Evolutionary conservation across 805 yeast species (phyloP).

Genomic region (Candida tammaniensis): DNA sequence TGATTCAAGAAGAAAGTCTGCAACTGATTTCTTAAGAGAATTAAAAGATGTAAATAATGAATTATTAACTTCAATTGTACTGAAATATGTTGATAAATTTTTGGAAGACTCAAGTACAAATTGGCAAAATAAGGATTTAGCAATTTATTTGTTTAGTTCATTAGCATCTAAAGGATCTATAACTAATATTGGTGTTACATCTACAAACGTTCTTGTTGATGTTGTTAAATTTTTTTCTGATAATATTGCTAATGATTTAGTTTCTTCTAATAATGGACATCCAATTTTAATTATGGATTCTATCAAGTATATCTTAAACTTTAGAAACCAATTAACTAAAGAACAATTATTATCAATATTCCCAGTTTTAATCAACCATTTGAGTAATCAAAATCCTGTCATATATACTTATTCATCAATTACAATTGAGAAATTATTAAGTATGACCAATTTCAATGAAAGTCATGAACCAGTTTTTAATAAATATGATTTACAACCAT

Average conservation of each 20-base stretch:
- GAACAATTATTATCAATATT: conserved; percentile 75
- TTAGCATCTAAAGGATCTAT: conserved; percentile 88
- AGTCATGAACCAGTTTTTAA: conserved; percentile 60
- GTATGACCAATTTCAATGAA: conserved; percentile 60
- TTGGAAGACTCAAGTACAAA: conserved; percentile 43
- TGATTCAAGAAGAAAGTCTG: conserved; percentile 86
- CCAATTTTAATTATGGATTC: conserved; percentile 90
- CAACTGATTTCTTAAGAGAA: conserved; percentile 90
- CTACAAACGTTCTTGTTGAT: conserved; percentile 81
- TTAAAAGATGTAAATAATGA: conserved; percentile 76
- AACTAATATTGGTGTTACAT: conserved; percentile 82
- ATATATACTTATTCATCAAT: conserved; percentile 93
- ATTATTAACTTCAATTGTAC: conserved; percentile 69
- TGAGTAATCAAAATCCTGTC: conserved; percentile 60
- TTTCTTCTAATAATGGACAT: conserved; percentile 45
- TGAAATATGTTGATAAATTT: conserved; percentile 68
- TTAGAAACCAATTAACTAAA: conserved; percentile 90
- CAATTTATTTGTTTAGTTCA: conserved; percentile 81
- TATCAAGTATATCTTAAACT: conserved; percentile 81
- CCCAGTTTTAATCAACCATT: conserved; percentile 72
- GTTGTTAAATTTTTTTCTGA: conserved; percentile 81
- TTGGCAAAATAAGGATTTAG: conserved; percentile 88
- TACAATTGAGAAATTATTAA: conserved; percentile 82
- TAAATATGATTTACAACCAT: conserved; percentile 67
- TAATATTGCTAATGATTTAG: conserved; percentile 79